Evolutionary conservation across 2,329 filamentous ascomycete genomes (phyloP).

Genomic region (Aureobasidium mangrovei): DNA sequence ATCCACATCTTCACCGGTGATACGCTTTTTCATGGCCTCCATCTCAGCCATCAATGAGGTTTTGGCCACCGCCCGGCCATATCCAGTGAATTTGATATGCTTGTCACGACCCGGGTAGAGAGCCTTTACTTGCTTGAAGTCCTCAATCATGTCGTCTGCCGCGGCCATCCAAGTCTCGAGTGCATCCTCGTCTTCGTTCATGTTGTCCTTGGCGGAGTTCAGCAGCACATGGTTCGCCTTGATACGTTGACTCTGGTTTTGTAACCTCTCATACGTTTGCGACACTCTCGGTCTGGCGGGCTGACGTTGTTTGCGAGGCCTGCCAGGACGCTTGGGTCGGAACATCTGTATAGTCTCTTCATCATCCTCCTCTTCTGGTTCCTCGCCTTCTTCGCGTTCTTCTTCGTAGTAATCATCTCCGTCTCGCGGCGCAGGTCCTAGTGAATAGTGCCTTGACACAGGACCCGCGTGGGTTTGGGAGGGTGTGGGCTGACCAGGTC

Average conservation of each 20-base stretch:
- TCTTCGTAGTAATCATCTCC: constrained; percentile 1
- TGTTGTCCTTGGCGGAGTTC: constrained; percentile 38
- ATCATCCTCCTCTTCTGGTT: background rate
- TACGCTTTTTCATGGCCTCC: constrained; percentile 33
- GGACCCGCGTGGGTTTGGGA: background rate
- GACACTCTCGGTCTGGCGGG: background rate
- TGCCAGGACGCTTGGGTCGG: background rate
- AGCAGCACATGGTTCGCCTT: constrained; percentile 33
- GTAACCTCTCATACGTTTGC: constrained; percentile 8
- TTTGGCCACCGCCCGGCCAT: constrained; percentile 17
- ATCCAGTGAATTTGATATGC: constrained; percentile 39
- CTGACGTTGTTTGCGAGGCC: background rate
- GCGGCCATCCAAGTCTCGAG: constrained; percentile 51
- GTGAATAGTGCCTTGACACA: background rate
- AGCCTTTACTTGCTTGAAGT: constrained; percentile 50
- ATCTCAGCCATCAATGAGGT: constrained; percentile 22
- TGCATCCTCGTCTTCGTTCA: constrained; percentile 41
- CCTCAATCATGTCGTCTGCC: constrained; percentile 49
- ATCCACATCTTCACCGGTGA: constrained; percentile 29
- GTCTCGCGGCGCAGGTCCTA: background rate
- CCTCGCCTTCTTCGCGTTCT: background rate
- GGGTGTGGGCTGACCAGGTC: background rate
- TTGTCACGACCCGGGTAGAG: constrained; percentile 49
- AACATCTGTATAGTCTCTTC: background rate
- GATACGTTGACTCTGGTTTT: constrained; percentile 14